Conservation (phyloP, 2,329 filamentous ascomycete species). For the Ophiostoma sp. region DNA sequence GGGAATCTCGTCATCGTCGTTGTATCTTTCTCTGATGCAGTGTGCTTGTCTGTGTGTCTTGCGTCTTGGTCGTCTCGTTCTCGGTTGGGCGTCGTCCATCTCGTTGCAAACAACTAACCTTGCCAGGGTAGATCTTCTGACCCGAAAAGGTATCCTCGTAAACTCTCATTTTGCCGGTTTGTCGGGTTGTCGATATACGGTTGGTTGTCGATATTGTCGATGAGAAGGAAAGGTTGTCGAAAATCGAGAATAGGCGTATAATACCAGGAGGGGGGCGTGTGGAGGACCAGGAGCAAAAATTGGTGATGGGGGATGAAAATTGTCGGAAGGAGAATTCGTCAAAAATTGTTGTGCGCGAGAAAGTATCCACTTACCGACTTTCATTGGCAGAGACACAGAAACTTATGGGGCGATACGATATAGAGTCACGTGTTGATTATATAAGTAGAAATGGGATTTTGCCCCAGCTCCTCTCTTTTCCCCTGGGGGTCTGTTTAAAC, state of each 20-base stretch:
- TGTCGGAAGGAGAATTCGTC: constrained; percentile 9
- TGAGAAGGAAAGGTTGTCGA: constrained; percentile 19
- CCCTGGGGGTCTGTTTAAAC: neutral
- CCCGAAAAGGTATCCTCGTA: constrained; percentile 64
- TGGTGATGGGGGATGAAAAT: constrained; percentile 16
- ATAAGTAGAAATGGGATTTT: neutral
- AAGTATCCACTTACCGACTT: neutral
- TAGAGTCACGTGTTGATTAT: neutral
- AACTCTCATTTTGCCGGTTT: constrained; percentile 54
- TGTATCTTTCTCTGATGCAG: neutral
- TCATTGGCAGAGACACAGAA: neutral
- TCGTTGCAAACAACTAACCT: constrained; percentile 45
- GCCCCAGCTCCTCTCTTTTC: neutral
- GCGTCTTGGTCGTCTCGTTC: constrained; percentile 17
- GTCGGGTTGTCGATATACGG: constrained; percentile 27
- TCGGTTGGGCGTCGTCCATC: constrained; percentile 21
- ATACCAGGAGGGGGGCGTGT: constrained; percentile 14
- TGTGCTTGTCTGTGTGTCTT: constrained; percentile 12
- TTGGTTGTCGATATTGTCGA: constrained; percentile 16
- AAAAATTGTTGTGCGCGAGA: constrained; percentile 20
- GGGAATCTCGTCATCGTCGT: neutral
- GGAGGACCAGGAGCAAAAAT: constrained; percentile 17
- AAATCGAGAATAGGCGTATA: constrained; percentile 9
- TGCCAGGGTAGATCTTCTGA: constrained; percentile 63
- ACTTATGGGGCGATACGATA: neutral